phyloP scores from a whole-genome alignment of 371 early-diverging fungal genomes.

The Rhizopus arrhizus region DNA sequence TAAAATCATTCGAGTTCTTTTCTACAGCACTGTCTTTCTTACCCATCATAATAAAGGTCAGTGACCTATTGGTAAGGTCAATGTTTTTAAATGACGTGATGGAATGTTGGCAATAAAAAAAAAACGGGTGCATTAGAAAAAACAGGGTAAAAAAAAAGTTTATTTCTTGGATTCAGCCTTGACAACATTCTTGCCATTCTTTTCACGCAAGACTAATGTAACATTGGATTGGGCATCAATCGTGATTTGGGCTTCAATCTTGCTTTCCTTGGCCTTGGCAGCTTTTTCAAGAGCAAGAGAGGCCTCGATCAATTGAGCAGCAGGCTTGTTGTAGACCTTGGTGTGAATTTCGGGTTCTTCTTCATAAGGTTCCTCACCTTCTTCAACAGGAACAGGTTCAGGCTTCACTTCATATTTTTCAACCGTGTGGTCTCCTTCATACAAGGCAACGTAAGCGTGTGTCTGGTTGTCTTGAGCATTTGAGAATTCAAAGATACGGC shows the following conservation, averaged over 20 bases:
- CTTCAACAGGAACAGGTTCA: conserved; percentile 57
- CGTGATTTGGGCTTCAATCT: conserved; percentile 64
- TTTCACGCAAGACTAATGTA: conserved; percentile 60
- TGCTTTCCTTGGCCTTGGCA: conserved; percentile 52
- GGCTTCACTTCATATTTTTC: conserved; percentile 63
- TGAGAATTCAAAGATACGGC: conserved; percentile 75
- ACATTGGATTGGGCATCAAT: conserved; percentile 56
- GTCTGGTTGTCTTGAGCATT: conserved; percentile 68
- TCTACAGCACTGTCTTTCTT: no score
- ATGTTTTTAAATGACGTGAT: no score
- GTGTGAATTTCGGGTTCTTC: conserved; percentile 55
- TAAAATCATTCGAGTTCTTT: no score
- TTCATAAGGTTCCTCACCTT: conserved; percentile 55
- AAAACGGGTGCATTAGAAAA: no score
- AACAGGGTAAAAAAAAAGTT: background rate
- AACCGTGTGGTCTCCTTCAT: conserved; percentile 72
- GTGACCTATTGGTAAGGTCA: no score
- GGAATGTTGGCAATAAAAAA: no score
- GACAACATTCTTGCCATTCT: conserved; percentile 58
- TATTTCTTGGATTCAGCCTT: conserved; percentile 50
- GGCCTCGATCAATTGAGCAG: conserved; percentile 59
- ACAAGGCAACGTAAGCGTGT: conserved; percentile 79
- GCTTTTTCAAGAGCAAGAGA: conserved; percentile 57
- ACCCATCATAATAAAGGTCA: no score
- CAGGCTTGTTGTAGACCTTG: conserved; percentile 58